phyloP scores from a whole-genome alignment of 116 monocot species.

The Trichopus zeylanicus region DNA sequence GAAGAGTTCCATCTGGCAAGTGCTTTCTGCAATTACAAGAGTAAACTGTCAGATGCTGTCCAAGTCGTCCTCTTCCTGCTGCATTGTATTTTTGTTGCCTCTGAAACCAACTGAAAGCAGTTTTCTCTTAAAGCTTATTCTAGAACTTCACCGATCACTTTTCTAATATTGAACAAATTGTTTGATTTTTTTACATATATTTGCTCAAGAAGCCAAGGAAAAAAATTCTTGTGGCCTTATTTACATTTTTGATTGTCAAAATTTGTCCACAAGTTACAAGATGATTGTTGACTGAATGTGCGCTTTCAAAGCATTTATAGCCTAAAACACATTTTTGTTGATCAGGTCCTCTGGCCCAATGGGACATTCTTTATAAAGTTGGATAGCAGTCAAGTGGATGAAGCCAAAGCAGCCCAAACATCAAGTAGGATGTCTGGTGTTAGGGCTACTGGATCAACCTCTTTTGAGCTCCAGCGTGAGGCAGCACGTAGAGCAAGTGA shows the following conservation, averaged over 20 bases:
- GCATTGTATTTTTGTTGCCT: neutral
- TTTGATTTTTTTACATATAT: no score
- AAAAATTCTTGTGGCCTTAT: neutral
- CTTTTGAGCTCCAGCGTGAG: slow-evolving; percentile 81
- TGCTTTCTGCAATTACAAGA: no score
- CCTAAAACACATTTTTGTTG: neutral
- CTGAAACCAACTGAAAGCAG: neutral
- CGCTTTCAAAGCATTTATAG: neutral
- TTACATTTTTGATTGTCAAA: no score
- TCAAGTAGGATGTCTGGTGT: slow-evolving; percentile 14
- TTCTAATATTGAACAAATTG: no score
- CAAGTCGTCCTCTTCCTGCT: neutral
- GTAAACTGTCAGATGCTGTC: neutral
- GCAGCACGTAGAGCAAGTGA: slow-evolving; percentile 87
- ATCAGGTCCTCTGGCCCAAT: slow-evolving; percentile 89
- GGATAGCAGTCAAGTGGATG: slow-evolving; percentile 17
- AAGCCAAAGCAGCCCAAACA: slow-evolving; percentile 16
- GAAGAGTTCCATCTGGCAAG: no score
- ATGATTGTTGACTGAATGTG: neutral
- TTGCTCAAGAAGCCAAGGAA: neutral
- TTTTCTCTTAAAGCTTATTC: neutral
- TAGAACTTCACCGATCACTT: neutral
- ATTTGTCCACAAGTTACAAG: no score
- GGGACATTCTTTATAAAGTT: slow-evolving; percentile 82
- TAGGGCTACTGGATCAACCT: slow-evolving; percentile 18